Evolutionary conservation across 2,329 filamentous ascomycete species (phyloP).

Genomic region (Knufia petricola): DNA sequence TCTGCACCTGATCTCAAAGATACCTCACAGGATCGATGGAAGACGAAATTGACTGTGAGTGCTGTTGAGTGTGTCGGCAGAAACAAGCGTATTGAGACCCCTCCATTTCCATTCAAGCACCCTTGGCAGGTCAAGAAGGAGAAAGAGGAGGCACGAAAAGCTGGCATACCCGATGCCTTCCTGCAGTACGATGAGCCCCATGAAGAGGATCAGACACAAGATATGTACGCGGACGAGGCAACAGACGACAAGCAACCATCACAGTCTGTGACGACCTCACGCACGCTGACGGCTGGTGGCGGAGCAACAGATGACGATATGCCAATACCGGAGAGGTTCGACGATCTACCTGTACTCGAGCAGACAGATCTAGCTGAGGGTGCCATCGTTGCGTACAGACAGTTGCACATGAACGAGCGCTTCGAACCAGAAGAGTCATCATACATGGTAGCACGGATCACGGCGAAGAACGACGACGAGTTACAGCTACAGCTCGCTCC

Average conservation of each 20-base stretch:
- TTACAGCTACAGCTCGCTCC: slow-evolving; percentile 58
- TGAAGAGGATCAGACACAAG: slow-evolving; percentile 34
- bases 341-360: slow-evolving; percentile 43
- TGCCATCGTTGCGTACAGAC: slow-evolving; percentile 38
- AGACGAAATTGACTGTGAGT: slow-evolving; percentile 59
- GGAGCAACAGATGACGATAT: slow-evolving; percentile 13
- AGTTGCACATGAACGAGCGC: slow-evolving; percentile 38
- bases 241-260: slow-evolving; percentile 18
- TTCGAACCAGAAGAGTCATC: slow-evolving; percentile 41
- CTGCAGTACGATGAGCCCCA: slow-evolving; percentile 24
- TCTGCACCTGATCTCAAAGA: slow-evolving; percentile 20
- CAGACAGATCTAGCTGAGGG: slow-evolving; percentile 29
- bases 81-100: slow-evolving; percentile 57
- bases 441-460: slow-evolving; percentile 57
- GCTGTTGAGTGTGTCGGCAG: slow-evolving; percentile 80
- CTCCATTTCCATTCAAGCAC: slow-evolving; percentile 83
- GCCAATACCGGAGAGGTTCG: slow-evolving; percentile 48
- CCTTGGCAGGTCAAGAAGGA: slow-evolving; percentile 53
- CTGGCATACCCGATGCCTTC: background rate
- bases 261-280: slow-evolving; percentile 10
- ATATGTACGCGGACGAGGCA: slow-evolving; percentile 15
- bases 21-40: slow-evolving; percentile 46
- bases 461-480: slow-evolving; percentile 43
- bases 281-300: slow-evolving; percentile 3
- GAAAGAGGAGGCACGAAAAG: slow-evolving; percentile 41